Percentiles rank a stretch among this genome's conserved stretches.
These are phyloP conservation scores for Neostapfia colusana DNA, from an alignment of 176 grass and related monocot genomes.

Conservation along the genomic window DNA sequence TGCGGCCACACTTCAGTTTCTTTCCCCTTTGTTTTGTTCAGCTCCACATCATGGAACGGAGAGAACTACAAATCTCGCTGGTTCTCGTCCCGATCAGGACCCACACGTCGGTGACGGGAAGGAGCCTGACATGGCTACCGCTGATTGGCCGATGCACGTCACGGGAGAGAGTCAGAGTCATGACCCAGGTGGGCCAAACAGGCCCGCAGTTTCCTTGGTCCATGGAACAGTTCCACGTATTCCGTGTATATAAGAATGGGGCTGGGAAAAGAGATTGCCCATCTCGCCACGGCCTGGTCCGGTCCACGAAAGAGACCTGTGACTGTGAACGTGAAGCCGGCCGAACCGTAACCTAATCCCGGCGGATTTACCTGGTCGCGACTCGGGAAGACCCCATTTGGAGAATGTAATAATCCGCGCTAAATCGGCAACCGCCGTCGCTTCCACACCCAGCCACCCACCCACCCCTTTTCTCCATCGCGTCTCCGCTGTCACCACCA, in stretches of 20 bases:
- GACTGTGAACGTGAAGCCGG: not conserved
- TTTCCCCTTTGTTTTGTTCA: not conserved
- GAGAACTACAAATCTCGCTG: not conserved
- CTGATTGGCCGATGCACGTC: constrained; percentile 51
- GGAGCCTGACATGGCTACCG: constrained; percentile 30
- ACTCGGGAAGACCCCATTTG: not conserved
- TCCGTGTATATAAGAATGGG: not conserved
- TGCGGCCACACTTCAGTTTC: constrained; percentile 24
- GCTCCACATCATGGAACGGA: not conserved
- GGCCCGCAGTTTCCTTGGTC: not conserved
- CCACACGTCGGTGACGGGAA: not conserved
- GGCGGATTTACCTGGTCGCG: not conserved
- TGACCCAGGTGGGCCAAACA: not conserved
- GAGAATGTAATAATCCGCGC: constrained; percentile 16
- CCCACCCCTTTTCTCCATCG: constrained; percentile 2
- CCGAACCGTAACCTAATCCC: constrained; percentile 25
- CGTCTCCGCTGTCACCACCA: constrained; percentile 30
- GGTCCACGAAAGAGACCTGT: not conserved
- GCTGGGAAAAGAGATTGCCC: not conserved
- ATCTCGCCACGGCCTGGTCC: not conserved
- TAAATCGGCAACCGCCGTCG: not conserved
- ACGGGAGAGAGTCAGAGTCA: not conserved
- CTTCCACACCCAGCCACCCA: not conserved
- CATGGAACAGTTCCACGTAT: not conserved
- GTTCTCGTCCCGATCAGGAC: not conserved